Evolutionary conservation across 352 stramenopile genomes (phyloP).

Genomic region (Phytopythium ostracodes): DNA sequence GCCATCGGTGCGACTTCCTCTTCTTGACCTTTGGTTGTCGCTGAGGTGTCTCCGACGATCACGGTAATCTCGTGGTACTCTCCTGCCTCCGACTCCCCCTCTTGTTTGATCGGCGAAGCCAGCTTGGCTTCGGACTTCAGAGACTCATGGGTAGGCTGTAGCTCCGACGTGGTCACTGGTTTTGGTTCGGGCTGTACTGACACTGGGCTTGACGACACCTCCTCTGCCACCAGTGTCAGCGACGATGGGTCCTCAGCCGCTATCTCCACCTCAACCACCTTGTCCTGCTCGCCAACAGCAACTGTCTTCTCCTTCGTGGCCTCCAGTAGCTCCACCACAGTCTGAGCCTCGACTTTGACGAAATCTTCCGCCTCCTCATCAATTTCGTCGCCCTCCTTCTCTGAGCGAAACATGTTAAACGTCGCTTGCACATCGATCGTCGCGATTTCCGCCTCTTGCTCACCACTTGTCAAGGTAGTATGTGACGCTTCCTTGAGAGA

Average conservation of each 20-base stretch:
- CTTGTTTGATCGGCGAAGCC: neutral
- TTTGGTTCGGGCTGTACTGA: neutral
- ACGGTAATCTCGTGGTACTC: neutral
- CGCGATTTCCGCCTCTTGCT: neutral
- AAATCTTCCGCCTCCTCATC: neutral
- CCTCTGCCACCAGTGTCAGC: neutral
- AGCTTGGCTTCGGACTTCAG: neutral
- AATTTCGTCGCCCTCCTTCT: neutral
- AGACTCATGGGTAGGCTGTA: neutral
- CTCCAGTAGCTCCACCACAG: neutral
- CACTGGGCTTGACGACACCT: neutral
- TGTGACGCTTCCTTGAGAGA: neutral
- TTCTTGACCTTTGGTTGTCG: neutral
- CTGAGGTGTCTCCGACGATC: neutral
- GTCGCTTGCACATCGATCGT: neutral
- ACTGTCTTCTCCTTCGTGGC: neutral
- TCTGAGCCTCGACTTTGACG: neutral
- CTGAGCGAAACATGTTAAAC: neutral
- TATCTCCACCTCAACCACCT: neutral
- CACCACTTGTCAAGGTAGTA: neutral
- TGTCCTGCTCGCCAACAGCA: neutral
- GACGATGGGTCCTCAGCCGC: neutral
- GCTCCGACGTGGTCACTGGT: neutral
- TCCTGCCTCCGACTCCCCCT: neutral
- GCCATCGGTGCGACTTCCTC: too few species aligned